Conservation (phyloP, 371 early-diverging fungal genomes). For the Lichtheimia ornata region DNA sequence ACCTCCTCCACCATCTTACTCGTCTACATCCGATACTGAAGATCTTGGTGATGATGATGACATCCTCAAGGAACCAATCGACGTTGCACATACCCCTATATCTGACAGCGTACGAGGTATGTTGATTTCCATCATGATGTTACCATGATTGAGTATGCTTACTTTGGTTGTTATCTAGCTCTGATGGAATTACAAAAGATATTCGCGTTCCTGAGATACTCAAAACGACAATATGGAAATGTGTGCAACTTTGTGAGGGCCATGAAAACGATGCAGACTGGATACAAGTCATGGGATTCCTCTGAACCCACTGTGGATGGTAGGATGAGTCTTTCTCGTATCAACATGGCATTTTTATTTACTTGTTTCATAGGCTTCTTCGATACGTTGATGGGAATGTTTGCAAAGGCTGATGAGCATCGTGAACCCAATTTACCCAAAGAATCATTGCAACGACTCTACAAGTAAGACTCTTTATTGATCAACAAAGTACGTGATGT, state of each 20-base stretch:
- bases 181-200: constrained; percentile 38
- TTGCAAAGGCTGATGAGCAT: neutral
- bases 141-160: too few species aligned
- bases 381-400: neutral
- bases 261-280: constrained; percentile 11
- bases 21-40: neutral
- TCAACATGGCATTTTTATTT: neutral
- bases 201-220: constrained; percentile 32
- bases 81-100: too few species aligned
- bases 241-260: constrained; percentile 25
- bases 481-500: neutral
- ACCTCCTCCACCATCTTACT: neutral
- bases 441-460: too few species aligned
- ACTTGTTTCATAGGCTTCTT: neutral
- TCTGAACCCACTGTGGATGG: constrained; percentile 8
- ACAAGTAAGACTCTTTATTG: too few species aligned
- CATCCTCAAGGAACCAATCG: too few species aligned
- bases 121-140: too few species aligned
- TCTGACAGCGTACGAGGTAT: too few species aligned
- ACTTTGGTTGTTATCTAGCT: neutral
- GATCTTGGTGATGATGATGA: too few species aligned
- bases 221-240: constrained; percentile 30
- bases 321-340: neutral
- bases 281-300: neutral
- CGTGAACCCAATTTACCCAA: neutral